Evolutionary conservation across 345 rosid genomes (phyloP).

Genomic region (Mercurialis annua): DNA sequence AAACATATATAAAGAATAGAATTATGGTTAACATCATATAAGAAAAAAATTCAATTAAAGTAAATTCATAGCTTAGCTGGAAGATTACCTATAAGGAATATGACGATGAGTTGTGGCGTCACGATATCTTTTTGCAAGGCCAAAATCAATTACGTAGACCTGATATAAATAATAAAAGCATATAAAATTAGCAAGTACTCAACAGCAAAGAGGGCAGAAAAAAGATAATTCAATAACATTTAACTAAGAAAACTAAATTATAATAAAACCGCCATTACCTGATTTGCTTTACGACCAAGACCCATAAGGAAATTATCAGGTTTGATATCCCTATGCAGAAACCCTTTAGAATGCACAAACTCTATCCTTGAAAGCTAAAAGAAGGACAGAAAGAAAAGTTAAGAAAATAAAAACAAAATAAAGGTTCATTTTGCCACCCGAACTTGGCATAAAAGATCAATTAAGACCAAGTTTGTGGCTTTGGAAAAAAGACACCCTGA

Average conservation of each 20-base stretch:
- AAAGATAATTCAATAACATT: neutral
- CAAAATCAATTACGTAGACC: slow-evolving; percentile 89
- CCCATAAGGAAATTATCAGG: slow-evolving; percentile 87
- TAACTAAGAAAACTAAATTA: neutral
- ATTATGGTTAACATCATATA: neutral
- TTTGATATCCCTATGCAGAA: slow-evolving; percentile 77
- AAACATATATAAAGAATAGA: neutral
- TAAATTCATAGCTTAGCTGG: neutral
- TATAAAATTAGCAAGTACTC: neutral
- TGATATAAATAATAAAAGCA: slow-evolving; percentile 21
- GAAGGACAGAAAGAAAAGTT: neutral
- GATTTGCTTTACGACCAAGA: slow-evolving; percentile 70
- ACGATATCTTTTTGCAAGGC: slow-evolving; percentile 83
- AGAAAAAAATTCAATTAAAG: neutral
- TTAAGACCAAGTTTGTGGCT: too few species aligned
- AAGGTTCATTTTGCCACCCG: too few species aligned
- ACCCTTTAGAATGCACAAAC: slow-evolving; percentile 74
- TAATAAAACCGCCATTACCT: slow-evolving; percentile 27
- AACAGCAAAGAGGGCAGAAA: neutral
- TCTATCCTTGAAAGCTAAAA: slow-evolving; percentile 65
- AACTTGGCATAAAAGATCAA: too few species aligned
- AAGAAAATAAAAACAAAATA: too few species aligned
- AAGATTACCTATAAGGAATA: slow-evolving; percentile 72
- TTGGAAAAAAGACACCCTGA: neutral
- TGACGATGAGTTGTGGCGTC: slow-evolving; percentile 77